phyloP scores from a whole-genome alignment of 176 grass and related monocot species.

The Oryza meyeriana region DNA sequence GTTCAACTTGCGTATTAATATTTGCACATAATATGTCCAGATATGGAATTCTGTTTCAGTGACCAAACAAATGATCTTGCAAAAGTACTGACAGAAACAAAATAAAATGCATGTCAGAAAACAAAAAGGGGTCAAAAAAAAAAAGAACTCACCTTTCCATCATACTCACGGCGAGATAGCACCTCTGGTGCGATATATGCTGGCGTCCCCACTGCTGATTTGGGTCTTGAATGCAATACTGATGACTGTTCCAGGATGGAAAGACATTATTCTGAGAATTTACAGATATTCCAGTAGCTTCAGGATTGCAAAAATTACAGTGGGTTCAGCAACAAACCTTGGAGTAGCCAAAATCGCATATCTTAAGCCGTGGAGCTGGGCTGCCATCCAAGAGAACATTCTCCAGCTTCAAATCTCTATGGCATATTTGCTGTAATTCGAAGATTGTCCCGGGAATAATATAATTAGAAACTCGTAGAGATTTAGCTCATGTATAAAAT shows the following conservation, averaged over 20 bases:
- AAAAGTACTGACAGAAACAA: background rate
- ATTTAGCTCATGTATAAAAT: slow-evolving; percentile 12
- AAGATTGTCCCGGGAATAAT: background rate
- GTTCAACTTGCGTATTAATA: slow-evolving; percentile 3
- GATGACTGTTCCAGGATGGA: slow-evolving; percentile 63
- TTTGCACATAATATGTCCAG: slow-evolving; percentile 10
- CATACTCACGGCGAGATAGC: slow-evolving; percentile 71
- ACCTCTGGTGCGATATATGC: slow-evolving; percentile 96
- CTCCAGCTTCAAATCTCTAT: slow-evolving; percentile 95
- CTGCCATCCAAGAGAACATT: slow-evolving; percentile 90
- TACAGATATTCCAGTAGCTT: slow-evolving; percentile 13
- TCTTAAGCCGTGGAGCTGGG: slow-evolving; percentile 85
- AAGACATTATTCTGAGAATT: slow-evolving; percentile 13
- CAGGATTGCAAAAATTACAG: background rate
- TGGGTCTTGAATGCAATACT: slow-evolving; percentile 79
- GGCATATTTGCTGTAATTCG: slow-evolving; percentile 84
- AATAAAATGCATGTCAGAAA: background rate
- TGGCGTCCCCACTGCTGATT: slow-evolving; percentile 88
- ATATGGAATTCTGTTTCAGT: slow-evolving; percentile 16
- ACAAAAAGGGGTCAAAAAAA: slow-evolving; percentile 17
- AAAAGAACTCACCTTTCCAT: slow-evolving; percentile 91
- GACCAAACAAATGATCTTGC: slow-evolving; percentile 13
- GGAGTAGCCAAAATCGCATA: slow-evolving; percentile 95
- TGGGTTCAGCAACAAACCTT: slow-evolving; percentile 54
- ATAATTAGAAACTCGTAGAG: slow-evolving; percentile 11